Evolutionary conservation across 768 basidiomycete species (phyloP), one percentile per base, ranked within the genome.

Genomic region (Calvatia gigantea): DNA sequence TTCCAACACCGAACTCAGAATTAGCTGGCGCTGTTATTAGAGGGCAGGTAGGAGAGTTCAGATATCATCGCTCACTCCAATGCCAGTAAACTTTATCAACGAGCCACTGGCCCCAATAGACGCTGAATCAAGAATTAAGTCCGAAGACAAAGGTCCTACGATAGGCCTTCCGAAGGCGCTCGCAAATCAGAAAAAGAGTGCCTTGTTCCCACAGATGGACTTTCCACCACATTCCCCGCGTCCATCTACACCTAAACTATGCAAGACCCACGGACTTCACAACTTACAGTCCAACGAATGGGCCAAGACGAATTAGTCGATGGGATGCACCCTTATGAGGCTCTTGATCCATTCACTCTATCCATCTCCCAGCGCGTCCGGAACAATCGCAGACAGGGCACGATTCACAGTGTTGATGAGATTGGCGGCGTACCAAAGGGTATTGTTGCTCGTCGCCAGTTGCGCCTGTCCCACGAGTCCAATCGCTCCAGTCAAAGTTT

Each of bases 341-440:
- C 39, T 21, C 9, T 50, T 4, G 47, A 50, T 43, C 48, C 48
- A 27, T 57, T 50, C 48, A 28, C 28, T 12, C 19, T 48, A 12
- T 57, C 48, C 5, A 57, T 57, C 17, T 31, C 47, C 2, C 39
- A 50, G 9, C 38, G 45, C 2, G 17, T 51, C 15, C 35, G 43
- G 29, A 51, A 50, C 23, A 49, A 35, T 17, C 56, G 46, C n/a
- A 45, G 49, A 12, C 35, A 33, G 9, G 35, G 27, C 17, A 54
- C 47, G 23, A 33, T 41, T 29, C 49, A 54, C 17, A 47, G 45
- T 17, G 29, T 55, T 9, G 45, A 55, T 25, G 54, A 55, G 9
- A 46, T 55, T 29, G 44, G 35, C 19, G n/a, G n/a, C n/a, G n/a
- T n/a, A n/a, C 37, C 33, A 37, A 19, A 27, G 7, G 33, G 21